These are phyloP conservation scores for Protomyces inouyei DNA, from an alignment of 1,139 yeast genomes.

Conservation along the genomic window DNA sequence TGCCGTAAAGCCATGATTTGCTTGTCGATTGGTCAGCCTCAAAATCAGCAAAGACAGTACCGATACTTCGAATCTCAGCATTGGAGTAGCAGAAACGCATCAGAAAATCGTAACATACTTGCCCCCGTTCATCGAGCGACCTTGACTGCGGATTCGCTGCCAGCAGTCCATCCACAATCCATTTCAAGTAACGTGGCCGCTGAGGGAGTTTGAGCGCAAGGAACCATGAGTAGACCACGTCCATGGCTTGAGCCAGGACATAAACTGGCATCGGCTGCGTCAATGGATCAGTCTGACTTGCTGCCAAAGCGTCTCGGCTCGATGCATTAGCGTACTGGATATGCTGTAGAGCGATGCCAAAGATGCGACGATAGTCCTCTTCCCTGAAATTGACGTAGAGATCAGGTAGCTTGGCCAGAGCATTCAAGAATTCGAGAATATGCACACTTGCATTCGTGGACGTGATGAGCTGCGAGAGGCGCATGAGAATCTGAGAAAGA, in stretches of 20 bases:
- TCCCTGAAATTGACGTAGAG: conserved; percentile 66
- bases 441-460: conserved; percentile 66
- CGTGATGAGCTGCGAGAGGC: conserved; percentile 69
- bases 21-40: conserved; percentile 36
- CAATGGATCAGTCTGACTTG: conserved; percentile 43
- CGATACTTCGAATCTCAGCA: conserved; percentile 43
- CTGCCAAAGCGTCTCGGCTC: conserved; percentile 37
- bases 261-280: conserved; percentile 50
- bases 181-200: conserved; percentile 57
- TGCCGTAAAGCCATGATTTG: conserved; percentile 61
- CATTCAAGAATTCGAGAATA: conserved; percentile 66
- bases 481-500: conserved; percentile 59
- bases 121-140: conserved; percentile 49
- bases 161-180: conserved; percentile 56
- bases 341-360: conserved; percentile 76
- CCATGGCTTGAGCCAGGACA: conserved; percentile 59
- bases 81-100: conserved; percentile 64
- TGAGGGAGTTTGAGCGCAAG: conserved; percentile 58
- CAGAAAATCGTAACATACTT: conserved; percentile 65
- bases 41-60: conserved; percentile 35
- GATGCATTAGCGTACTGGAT: conserved; percentile 65
- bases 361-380: conserved; percentile 73
- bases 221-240: conserved; percentile 69
- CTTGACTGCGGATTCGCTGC: conserved; percentile 45
- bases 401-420: conserved; percentile 62